Evolutionary conservation across 2,329 filamentous ascomycete genomes (phyloP).

Genomic region (Paracorniculantispora psalliotae): DNA sequence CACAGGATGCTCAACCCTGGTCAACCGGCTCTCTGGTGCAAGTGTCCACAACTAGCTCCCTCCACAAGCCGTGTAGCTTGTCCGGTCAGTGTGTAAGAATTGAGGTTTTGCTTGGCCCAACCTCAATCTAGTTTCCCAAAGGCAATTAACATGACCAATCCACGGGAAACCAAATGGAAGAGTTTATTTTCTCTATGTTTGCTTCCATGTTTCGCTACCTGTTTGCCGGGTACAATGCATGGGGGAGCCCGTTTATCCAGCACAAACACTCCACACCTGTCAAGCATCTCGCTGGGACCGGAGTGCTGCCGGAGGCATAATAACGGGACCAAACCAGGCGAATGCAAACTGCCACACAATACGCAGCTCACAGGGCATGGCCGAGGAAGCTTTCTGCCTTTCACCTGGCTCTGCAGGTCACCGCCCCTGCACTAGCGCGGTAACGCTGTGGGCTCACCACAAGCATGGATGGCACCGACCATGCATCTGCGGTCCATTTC

Average conservation of each 20-base stretch:
- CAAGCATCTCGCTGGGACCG: neutral
- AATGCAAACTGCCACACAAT: neutral
- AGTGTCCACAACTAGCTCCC: neutral
- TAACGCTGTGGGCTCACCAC: constrained; percentile 5
- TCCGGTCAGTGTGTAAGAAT: neutral
- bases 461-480: constrained; percentile 17
- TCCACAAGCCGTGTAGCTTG: neutral
- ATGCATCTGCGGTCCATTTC: constrained; percentile 3
- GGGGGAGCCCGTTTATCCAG: neutral
- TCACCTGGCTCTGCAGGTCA: constrained; percentile 2
- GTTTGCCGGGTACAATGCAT: neutral
- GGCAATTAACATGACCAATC: neutral
- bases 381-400: constrained; percentile 8
- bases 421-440: constrained; percentile 12
- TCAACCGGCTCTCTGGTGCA: neutral
- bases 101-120: neutral
- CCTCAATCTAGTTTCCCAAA: neutral
- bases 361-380: neutral
- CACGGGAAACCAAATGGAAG: neutral
- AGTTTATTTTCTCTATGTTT: neutral
- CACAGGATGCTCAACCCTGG: neutral
- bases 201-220: neutral
- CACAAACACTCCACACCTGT: neutral
- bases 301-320: neutral
- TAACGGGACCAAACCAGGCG: neutral